Conservation (phyloP, 768 basidiomycete species). For the Hygrophorus pudorinus region DNA sequence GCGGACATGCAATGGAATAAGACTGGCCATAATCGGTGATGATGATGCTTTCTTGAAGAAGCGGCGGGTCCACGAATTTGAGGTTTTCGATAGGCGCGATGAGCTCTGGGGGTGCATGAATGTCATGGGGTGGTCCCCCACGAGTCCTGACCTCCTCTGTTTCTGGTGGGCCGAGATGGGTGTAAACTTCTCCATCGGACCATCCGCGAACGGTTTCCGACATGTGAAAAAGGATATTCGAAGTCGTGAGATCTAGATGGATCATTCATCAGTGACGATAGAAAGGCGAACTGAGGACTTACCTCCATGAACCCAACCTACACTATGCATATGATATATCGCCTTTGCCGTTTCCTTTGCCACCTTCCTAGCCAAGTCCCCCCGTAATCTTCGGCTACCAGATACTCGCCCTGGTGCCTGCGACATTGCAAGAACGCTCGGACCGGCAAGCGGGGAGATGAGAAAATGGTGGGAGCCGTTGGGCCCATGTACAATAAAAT, state of each 20-base stretch:
- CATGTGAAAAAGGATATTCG: slow-evolving; percentile 26
- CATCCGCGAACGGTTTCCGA: slow-evolving; percentile 15
- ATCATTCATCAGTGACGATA: slow-evolving; percentile 3
- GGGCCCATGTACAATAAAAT: slow-evolving; percentile 36
- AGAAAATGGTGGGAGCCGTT: slow-evolving; percentile 44
- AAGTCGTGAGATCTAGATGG: slow-evolving; percentile 26
- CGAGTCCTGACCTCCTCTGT: slow-evolving; percentile 19
- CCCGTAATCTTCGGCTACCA: slow-evolving; percentile 22
- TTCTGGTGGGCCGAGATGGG: slow-evolving; percentile 21
- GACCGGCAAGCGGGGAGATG: slow-evolving; percentile 37
- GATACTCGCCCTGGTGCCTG: slow-evolving; percentile 20
- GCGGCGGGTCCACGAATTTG: slow-evolving; percentile 10
- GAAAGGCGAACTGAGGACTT: slow-evolving; percentile 4
- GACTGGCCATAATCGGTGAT: slow-evolving; percentile 31
- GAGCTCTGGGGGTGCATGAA: slow-evolving; percentile 20
- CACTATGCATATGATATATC: slow-evolving; percentile 22
- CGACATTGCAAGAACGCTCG: slow-evolving; percentile 22
- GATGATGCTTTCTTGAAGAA: slow-evolving; percentile 23
- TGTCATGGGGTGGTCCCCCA: slow-evolving; percentile 15
- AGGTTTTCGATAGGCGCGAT: slow-evolving; percentile 19
- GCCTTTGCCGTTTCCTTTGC: slow-evolving; percentile 19
- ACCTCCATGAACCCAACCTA: slow-evolving; percentile 29
- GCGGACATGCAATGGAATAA: slow-evolving; percentile 15
- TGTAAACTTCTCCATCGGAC: slow-evolving; percentile 26
- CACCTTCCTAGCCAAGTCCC: slow-evolving; percentile 25